Percentiles rank a stretch among this genome's conserved stretches.
Conservation (phyloP, 2,329 filamentous ascomycete genomes). For the Graphilbum fragrans region DNA sequence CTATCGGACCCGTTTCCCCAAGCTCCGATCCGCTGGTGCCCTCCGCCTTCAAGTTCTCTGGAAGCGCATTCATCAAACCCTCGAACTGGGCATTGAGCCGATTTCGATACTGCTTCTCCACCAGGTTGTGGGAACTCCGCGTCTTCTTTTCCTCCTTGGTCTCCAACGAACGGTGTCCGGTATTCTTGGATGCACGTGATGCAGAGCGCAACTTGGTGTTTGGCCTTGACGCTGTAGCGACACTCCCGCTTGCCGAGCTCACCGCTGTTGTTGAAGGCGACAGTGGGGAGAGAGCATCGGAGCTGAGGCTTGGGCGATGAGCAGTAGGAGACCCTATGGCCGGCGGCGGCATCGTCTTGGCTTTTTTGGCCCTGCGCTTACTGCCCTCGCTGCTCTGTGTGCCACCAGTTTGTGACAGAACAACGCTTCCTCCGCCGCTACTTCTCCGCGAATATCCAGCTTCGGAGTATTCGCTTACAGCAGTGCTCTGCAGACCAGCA, state of each 20-base stretch:
- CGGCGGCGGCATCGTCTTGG: constrained; percentile 1
- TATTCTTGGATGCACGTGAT: constrained; percentile 17
- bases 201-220: constrained; percentile 16
- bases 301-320: not conserved
- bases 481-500: not conserved
- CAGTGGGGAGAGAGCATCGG: not conserved
- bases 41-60: constrained; percentile 4
- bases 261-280: not conserved
- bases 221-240: not conserved
- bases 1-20: constrained; percentile 1
- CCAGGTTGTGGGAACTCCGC: constrained; percentile 8
- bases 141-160: constrained; percentile 7
- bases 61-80: constrained; percentile 9
- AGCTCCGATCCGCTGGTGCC: not conserved
- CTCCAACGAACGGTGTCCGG: constrained; percentile 13
- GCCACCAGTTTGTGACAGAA: no score
- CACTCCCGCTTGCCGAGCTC: not conserved
- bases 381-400: not conserved
- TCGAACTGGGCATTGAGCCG: constrained; percentile 12
- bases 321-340: not conserved
- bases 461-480: not conserved
- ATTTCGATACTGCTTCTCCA: constrained; percentile 12
- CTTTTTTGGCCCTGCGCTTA: not conserved
- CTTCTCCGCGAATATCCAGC: not conserved
- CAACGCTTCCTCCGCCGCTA: not conserved